phyloP scores from a whole-genome alignment of 768 basidiomycete species.

The Leccinum boreale region DNA sequence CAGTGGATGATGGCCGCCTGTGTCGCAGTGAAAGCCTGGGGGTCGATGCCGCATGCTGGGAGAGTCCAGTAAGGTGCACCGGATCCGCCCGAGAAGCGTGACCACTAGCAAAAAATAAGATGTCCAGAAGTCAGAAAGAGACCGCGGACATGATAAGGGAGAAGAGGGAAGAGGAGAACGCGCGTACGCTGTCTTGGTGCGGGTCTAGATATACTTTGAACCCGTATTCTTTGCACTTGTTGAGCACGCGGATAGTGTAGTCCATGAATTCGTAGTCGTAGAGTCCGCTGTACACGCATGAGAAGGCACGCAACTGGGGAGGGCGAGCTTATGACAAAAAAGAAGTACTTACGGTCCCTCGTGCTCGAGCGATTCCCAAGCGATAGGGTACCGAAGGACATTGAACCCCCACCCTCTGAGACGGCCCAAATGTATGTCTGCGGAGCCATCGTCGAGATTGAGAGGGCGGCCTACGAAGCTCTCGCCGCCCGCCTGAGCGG shows the following conservation, averaged over 20 bases:
- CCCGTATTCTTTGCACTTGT: slow-evolving; percentile 88
- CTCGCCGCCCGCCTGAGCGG: slow-evolving; percentile 63
- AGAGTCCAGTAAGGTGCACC: slow-evolving; percentile 96
- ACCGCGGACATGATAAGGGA: not conserved
- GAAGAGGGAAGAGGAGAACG: not conserved
- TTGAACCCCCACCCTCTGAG: slow-evolving; percentile 94
- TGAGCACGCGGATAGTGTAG: slow-evolving; percentile 82
- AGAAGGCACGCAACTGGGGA: not conserved
- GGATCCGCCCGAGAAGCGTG: slow-evolving; percentile 90
- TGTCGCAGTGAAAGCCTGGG: slow-evolving; percentile 79
- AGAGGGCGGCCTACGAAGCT: slow-evolving; percentile 78
- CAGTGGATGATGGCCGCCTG: slow-evolving; percentile 83
- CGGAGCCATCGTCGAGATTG: slow-evolving; percentile 79
- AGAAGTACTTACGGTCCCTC: slow-evolving; percentile 80
- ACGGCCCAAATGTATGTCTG: slow-evolving; percentile 83
- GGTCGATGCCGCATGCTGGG: slow-evolving; percentile 85
- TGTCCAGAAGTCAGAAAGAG: not conserved
- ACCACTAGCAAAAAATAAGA: slow-evolving; percentile 60
- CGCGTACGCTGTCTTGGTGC: slow-evolving; percentile 89
- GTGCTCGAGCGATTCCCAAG: slow-evolving; percentile 95
- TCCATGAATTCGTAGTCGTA: slow-evolving; percentile 93
- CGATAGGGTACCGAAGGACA: slow-evolving; percentile 73
- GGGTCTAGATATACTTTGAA: slow-evolving; percentile 93
- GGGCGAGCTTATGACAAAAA: not conserved
- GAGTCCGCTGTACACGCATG: slow-evolving; percentile 53